These are phyloP conservation scores for Fusarium metavorans DNA, from an alignment of 2,329 filamentous ascomycete genomes.

Conservation along the genomic window DNA sequence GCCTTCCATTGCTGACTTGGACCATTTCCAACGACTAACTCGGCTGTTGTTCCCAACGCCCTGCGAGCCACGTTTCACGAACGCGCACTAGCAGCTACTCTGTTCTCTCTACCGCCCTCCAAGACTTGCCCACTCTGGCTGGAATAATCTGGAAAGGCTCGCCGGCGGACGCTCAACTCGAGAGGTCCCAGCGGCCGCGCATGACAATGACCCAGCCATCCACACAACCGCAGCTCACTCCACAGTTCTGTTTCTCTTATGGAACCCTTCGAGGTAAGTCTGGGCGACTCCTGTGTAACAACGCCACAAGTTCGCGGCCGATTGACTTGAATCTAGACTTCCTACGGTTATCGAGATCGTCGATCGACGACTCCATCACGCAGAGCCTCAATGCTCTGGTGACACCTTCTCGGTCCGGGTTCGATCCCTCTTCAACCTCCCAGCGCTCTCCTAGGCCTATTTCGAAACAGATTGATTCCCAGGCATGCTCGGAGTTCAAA, in stretches of 20 bases:
- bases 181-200: constrained; percentile 44
- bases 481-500: constrained; percentile 79
- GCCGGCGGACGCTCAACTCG: constrained; percentile 52
- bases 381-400: constrained; percentile 93
- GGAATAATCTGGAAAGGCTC: constrained; percentile 62
- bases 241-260: constrained; percentile 83
- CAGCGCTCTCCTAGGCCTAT: constrained; percentile 66
- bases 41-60: constrained; percentile 25
- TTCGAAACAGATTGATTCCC: constrained; percentile 66
- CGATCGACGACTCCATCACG: constrained; percentile 92
- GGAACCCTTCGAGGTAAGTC: constrained; percentile 73
- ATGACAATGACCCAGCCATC: constrained; percentile 61
- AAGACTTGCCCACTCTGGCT: constrained; percentile 57
- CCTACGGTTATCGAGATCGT: constrained; percentile 83
- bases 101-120: neutral
- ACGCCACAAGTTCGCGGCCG: neutral
- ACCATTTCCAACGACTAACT: constrained; percentile 10
- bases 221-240: constrained; percentile 68
- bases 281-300: neutral
- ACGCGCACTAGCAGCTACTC: constrained; percentile 13
- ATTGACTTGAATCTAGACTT: constrained; percentile 74
- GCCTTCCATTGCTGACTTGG: constrained; percentile 4
- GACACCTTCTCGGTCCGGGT: constrained; percentile 77
- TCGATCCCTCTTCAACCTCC: constrained; percentile 84
- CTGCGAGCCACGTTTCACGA: constrained; percentile 15